Base-by-base conservation (phyloP, 2,329 filamentous ascomycete species). In the Chrysoporthe cubensis region DNA sequence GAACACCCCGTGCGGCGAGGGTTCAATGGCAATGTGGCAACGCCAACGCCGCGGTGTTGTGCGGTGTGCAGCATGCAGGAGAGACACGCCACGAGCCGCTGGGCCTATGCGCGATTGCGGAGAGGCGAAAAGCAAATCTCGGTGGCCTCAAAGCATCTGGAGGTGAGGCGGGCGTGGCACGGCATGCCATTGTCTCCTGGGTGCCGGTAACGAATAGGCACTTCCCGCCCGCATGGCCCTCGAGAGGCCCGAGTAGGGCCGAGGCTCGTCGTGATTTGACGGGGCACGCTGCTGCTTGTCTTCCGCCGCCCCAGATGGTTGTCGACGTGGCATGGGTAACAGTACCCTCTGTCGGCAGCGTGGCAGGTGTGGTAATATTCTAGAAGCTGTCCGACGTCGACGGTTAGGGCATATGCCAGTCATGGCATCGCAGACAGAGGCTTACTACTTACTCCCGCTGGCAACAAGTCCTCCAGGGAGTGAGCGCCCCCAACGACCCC, bases 121-220 rank as follows among this genome's bases (percentile, higher is more conserved):
- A 44, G 43, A 44, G 43, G 43, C 43, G 9, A 44, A 44, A 16
- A 44, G 43, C 9, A 26, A 26, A 26, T 26, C 26, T 26, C 26
- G 26, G 26, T 26, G 26, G 26, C 26, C 26, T 26, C 26, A 26
- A 26, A 26, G 26, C 26, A 26, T 26, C 26, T 26, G 26, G 26
- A 26, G 26, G 26, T 26, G 44, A 46, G 44, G 18, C 13, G 44
- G 14, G 44, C 44, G 44, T 40, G 37, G 37, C 37, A 40, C 9
- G 37, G 37, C 37, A 40, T 40, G 37, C 6, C 32, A 18, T 37
- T 3, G 26, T 52, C 48, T 61, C 26, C 40, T 61, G 16, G 34
- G 40, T n/a, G 21, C 48, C 16, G 56, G 42, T 65, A 57, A 44
- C 57, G 48, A 61, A 50, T 61, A 59, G 56, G n/a, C 46, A 37